Base-by-base conservation (phyloP, 495 filamentous ascomycete genomes). In the Xylaria bambusicola region DNA sequence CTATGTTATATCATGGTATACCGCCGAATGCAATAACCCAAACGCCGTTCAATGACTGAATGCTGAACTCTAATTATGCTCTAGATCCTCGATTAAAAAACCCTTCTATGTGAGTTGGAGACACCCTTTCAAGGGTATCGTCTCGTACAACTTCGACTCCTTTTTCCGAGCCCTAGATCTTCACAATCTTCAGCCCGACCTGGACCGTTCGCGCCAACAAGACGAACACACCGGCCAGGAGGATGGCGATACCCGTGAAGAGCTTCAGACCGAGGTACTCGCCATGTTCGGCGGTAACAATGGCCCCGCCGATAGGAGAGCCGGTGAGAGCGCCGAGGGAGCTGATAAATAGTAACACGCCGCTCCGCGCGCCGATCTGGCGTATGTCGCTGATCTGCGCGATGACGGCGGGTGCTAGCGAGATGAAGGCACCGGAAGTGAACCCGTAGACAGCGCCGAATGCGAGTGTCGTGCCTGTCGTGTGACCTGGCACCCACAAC, bases 371-470 rank as follows among this genome's bases (percentile, higher is more conserved):
- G 3, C 90, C 90, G 13, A 94, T 88, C 66, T 92, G 76, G 7
- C 86, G 77, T 41, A 91, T 77, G 61, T 90, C 85, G 12, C 84
- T 87, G 62, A 92, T 87, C 66, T 90, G 87, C 0, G 87, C 88
- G 18, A 89, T 69, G 12, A 88, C 73, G 0, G 84, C 82, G 0
- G 66, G 66, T 4, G 64, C 74, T 3, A 92, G 73, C 0, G 83
- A 85, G 52, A 92, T 84, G 66, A 86, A 89, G 3, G 87, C 86
- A 6, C 90, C 89, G 0, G 86, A 88, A 13, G 81, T 77, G 68
- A 93, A 90, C 1, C 90, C 90, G 68, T 87, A 92, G 0, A 91
- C 63, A 0, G 80, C 81, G 3, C 82, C 80, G 72, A 87, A 91
- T 13, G 84, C 69, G 54, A 93, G 86, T 40, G 84, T 83, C 1